phyloP scores from a whole-genome alignment of 345 rosid species.

The Odontarrhena argentea region DNA sequence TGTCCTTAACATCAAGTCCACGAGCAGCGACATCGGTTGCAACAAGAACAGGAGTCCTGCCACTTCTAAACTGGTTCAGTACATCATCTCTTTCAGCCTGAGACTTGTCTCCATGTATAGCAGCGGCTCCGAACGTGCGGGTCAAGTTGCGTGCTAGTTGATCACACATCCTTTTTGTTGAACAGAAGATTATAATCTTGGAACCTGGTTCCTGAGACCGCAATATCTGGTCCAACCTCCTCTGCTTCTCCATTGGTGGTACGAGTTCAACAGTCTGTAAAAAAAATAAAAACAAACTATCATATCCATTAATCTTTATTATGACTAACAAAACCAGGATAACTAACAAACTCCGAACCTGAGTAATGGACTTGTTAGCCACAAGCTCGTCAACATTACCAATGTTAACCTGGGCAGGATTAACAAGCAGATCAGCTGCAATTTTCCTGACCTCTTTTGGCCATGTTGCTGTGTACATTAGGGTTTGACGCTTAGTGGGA shows the following conservation, averaged over 20 bases:
- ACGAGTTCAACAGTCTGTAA: conserved; percentile 71
- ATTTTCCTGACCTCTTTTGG: conserved; percentile 94
- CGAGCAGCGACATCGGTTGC: conserved; percentile 97
- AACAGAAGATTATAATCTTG: conserved; percentile 77
- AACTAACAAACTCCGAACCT: conserved; percentile 54
- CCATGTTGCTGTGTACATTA: conserved; percentile 99
- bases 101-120: conserved; percentile 91
- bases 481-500: conserved; percentile 90
- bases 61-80: conserved; percentile 73
- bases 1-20: conserved; percentile 89
- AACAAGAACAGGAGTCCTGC: conserved; percentile 81
- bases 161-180: conserved; percentile 91
- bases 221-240: conserved; percentile 83
- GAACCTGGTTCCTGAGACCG: conserved; percentile 87
- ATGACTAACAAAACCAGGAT: background rate
- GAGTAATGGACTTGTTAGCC: conserved; percentile 97
- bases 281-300: background rate
- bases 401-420: conserved; percentile 95
- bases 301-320: background rate
- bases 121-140: conserved; percentile 76
- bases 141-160: conserved; percentile 70
- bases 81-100: conserved; percentile 80
- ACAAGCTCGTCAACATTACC: conserved; percentile 98
- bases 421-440: conserved; percentile 86
- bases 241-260: conserved; percentile 79